A percentile compares a stretch with the other conserved stretches of the same genome.
Evolutionary conservation across 116 monocot genomes (phyloP).

Genomic region (Posidonia oceanica): DNA sequence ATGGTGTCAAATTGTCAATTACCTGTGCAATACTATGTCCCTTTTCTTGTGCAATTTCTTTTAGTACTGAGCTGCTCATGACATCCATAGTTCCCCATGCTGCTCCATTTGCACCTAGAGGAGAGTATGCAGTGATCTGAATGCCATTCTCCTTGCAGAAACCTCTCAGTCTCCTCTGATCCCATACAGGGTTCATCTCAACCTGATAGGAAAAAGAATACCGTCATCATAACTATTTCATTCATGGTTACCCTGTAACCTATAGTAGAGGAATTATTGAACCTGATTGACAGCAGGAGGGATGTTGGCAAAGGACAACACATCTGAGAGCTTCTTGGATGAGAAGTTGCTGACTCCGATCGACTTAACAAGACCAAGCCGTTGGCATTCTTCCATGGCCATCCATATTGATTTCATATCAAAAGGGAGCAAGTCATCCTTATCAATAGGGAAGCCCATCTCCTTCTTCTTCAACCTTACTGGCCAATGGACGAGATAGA

Average conservation of each 20-base stretch:
- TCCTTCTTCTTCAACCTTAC: constrained; percentile 12
- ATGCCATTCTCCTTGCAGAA: constrained; percentile 30
- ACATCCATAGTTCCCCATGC: constrained; percentile 2
- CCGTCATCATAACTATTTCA: no score
- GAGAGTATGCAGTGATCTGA: constrained; percentile 23
- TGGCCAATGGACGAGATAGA: constrained; percentile 47
- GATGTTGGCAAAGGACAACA: constrained; percentile 23
- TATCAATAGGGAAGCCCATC: background rate
- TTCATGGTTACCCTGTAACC: no score
- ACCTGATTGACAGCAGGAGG: constrained; percentile 53
- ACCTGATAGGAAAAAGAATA: background rate
- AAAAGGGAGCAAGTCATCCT: constrained; percentile 13
- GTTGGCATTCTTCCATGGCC: constrained; percentile 42
- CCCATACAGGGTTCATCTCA: constrained; percentile 19
- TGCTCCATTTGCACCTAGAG: constrained; percentile 18
- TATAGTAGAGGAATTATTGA: background rate
- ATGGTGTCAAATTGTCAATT: background rate
- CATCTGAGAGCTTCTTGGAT: constrained; percentile 20
- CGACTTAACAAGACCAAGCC: constrained; percentile 26
- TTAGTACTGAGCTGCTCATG: constrained; percentile 14
- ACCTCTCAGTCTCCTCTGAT: constrained; percentile 28
- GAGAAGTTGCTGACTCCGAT: constrained; percentile 59
- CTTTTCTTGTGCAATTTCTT: constrained; percentile 24
- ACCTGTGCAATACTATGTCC: constrained; percentile 12
- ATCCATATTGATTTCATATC: constrained; percentile 35